Evolutionary conservation across 73 alveolate species (phyloP).

Genomic region (Loxodes magnus): DNA sequence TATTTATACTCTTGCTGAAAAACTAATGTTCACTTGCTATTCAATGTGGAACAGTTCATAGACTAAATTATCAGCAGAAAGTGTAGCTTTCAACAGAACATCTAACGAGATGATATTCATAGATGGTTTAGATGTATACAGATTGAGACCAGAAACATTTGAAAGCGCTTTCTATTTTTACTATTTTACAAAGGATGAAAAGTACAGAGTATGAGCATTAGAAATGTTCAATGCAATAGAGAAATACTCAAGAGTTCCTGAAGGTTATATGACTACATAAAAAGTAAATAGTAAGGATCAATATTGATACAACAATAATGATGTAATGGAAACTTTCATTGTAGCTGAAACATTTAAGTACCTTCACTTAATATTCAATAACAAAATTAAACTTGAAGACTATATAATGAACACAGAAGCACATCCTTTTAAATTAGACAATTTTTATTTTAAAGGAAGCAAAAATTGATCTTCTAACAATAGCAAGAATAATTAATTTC

Average conservation of each 20-base stretch:
- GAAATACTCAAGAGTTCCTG: neutral
- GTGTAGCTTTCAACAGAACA: neutral
- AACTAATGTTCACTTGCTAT: conserved; percentile 8
- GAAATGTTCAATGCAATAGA: conserved; percentile 4
- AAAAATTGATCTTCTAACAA: no score
- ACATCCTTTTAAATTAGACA: conserved; percentile 9
- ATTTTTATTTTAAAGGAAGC: no score
- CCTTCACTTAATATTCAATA: neutral
- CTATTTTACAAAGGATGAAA: neutral
- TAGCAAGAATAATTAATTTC: no score
- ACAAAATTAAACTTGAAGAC: neutral
- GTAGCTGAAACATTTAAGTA: conserved; percentile 12
- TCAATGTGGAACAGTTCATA: neutral
- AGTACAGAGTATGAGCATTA: neutral
- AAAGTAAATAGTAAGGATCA: conserved; percentile 1
- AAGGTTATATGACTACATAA: neutral
- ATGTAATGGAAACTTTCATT: neutral
- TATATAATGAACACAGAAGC: conserved; percentile 11
- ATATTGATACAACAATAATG: neutral
- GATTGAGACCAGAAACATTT: conserved; percentile 6
- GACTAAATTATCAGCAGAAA: conserved; percentile 4
- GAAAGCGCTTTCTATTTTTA: neutral
- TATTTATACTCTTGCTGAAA: neutral
- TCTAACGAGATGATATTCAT: neutral
- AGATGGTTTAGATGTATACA: conserved; percentile 1